Base-by-base conservation (phyloP, 768 basidiomycete species). In the Botryobasidium botryosum region DNA sequence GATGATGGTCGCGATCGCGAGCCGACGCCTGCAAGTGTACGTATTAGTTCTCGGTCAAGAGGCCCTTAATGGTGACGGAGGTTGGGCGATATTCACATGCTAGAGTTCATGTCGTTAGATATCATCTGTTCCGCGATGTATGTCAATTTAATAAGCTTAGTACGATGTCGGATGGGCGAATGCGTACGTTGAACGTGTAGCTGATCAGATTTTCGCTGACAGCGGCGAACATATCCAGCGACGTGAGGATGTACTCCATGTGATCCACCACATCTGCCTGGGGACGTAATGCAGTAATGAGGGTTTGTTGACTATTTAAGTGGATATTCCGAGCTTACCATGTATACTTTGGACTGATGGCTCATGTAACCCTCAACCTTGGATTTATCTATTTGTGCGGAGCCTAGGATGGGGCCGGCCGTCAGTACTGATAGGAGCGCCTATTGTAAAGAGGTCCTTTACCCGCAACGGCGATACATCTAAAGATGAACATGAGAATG, bases 191-290 rank as follows among this genome's bases (percentile, higher is more conserved):
- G 65, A 82, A 83, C 17, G 75, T 72, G 55, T 77, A 82, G 47
- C 70, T 67, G 52, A 82, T 80, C 52, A 81, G 55, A 53, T 81
- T 82, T 52, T 81, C 76, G 5, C 73, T 66, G 49, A 82, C 74
- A 24, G 68, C 70, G 1, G 75, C 65, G 51, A 81, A 82, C 72
- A 80, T 79, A 48, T 84, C 81, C 40, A 84, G 55, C 51, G 73
- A 77, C 1, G 67, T 65, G 21, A 84, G 55, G 28, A 78, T 73
- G 47, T 77, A 77, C 44, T 82, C 80, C 64, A 78, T 75, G 51
- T 84, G 81, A 54, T 84, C 82, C 48, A 71, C 67, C 2, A 81
- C 77, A 55, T 83, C 80, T 7, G 78, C 77, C 74, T 77, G 45
- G 6, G 13, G 5, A 31, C 21, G 10, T 12, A 28, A 33, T n/a